These are phyloP conservation scores for Colletotrichum godetiae DNA, from an alignment of 2,329 filamentous ascomycete genomes.

Conservation along the genomic window DNA sequence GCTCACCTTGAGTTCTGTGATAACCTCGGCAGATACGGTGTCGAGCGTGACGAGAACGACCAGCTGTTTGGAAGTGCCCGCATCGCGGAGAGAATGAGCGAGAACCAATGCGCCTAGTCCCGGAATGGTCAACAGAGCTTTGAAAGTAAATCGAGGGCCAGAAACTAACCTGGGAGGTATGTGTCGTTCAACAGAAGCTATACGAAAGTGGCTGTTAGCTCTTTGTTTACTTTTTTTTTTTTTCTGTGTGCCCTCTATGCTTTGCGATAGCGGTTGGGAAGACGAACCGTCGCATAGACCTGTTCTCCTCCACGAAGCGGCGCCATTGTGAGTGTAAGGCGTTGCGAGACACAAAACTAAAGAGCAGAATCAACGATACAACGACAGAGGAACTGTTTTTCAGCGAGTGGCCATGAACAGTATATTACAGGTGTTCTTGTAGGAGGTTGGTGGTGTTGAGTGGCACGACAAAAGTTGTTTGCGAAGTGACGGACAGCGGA, in stretches of 20 bases:
- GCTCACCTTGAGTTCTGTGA: slow-evolving; percentile 80
- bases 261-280: slow-evolving; percentile 18
- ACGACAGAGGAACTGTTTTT: neutral
- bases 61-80: slow-evolving; percentile 85
- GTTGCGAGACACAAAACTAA: slow-evolving; percentile 35
- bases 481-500: slow-evolving; percentile 8
- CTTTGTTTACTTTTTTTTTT: slow-evolving; percentile 30
- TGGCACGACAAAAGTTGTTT: slow-evolving; percentile 21
- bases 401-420: slow-evolving; percentile 30
- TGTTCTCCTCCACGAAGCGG: slow-evolving; percentile 54
- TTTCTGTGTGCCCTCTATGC: neutral
- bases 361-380: slow-evolving; percentile 28
- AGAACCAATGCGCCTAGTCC: slow-evolving; percentile 87
- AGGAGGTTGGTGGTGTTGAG: slow-evolving; percentile 10
- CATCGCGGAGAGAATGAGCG: slow-evolving; percentile 93
- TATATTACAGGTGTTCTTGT: slow-evolving; percentile 11
- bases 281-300: slow-evolving; percentile 68
- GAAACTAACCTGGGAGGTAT: slow-evolving; percentile 86
- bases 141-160: slow-evolving; percentile 28
- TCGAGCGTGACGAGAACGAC: slow-evolving; percentile 87
- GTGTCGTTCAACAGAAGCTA: slow-evolving; percentile 92
- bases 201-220: slow-evolving; percentile 38
- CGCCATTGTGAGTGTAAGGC: slow-evolving; percentile 47
- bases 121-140: slow-evolving; percentile 31
- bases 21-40: slow-evolving; percentile 77